Base-by-base conservation (phyloP, 129 eudicot species). In the Saposhnikovia divaricata region DNA sequence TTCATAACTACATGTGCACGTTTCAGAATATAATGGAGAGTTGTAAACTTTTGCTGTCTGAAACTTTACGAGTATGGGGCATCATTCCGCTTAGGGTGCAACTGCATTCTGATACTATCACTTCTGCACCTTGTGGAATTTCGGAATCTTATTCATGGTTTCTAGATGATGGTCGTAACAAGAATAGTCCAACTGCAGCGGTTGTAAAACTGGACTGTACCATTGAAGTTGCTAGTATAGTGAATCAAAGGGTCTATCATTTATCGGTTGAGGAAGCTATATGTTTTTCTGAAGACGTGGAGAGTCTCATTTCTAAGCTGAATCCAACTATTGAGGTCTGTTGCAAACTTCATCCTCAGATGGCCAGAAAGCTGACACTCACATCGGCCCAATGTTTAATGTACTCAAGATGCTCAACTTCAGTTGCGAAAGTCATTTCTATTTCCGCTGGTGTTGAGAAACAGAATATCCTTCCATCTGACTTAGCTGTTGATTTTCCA, bases 1-100 rank as follows among this genome's bases (percentile, higher is more conserved):
- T 87, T 82, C 86, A 82, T 82, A 97, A 92, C 82, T 94, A 94
- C 83, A 89, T 94, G 77, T 90, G 77, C 81, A 90, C 97, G 53
- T 94, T 92, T 87, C 93, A 90, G 81, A 80, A 75, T 63, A 87
- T 92, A 23, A 79, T 89, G 83, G 93, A 89, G 47, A 85, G 88
- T 72, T 90, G 93, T 83, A 87, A 81, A 74, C 65, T 42, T 73
- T 84, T 92, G 46, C 84, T 92, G 9, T 79, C 84, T 83, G 90
- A 88, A 77, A 86, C 83, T 78, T 85, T 89, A 74, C 89, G 88
- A 86, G 84, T 34, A 84, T 78, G 55, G 40, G 90, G 90, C 73
- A 65, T 82, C 66, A 76, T 94, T 87, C 97, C 97, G 21, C 50
- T 84, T 78, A 81, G 78, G 51, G 75, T 74, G 65, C 78, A 85